Conservation (phyloP, 164 flowering plant species). For the Cinnamomum micranthum region DNA sequence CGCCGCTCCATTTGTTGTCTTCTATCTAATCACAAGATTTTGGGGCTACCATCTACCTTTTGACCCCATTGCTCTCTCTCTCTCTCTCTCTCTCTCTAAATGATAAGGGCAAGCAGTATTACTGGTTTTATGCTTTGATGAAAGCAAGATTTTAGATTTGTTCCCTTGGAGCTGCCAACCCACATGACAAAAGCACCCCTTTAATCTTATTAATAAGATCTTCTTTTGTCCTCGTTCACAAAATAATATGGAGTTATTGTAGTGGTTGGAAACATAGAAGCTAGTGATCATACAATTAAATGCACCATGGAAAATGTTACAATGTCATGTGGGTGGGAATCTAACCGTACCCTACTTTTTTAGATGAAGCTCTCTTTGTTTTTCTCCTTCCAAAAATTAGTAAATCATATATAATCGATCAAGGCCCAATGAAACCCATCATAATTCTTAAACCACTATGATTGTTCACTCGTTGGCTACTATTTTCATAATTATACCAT, state of each 20-base stretch:
- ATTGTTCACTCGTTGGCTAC: no score
- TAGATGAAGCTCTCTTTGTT: background rate
- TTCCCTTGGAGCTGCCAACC: background rate
- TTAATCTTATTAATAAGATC: background rate
- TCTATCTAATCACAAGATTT: background rate
- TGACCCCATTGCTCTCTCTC: background rate
- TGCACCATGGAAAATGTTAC: constrained; percentile 1
- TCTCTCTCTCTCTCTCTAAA: background rate
- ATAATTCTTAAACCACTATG: no score
- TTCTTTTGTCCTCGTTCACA: background rate
- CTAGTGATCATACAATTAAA: background rate
- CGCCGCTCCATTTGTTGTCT: background rate
- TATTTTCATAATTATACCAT: no score
- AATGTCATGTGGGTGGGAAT: background rate
- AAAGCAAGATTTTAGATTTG: background rate
- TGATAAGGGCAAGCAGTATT: background rate
- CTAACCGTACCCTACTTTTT: background rate
- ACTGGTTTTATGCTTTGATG: background rate
- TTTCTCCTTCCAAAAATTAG: background rate
- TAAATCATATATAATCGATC: no score
- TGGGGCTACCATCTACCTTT: background rate
- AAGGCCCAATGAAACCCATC: no score
- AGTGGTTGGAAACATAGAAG: constrained; percentile 1
- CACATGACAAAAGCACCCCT: background rate
- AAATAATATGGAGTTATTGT: background rate